phyloP scores from a whole-genome alignment of 495 filamentous ascomycete species.

The Poronia punctata region DNA sequence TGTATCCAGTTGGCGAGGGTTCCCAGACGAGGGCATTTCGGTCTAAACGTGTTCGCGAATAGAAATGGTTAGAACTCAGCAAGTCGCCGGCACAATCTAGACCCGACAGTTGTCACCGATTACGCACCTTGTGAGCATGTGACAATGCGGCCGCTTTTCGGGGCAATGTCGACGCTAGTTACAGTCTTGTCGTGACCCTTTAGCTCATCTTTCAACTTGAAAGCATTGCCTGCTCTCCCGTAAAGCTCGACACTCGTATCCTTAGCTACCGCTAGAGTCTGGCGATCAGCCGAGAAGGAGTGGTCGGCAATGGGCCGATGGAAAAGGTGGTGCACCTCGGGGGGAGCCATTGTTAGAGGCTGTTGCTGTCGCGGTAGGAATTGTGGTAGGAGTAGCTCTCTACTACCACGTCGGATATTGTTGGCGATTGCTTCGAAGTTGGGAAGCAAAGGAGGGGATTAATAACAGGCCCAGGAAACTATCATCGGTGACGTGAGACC shows the following conservation, averaged over 20 bases:
- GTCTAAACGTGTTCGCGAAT: slow-evolving; percentile 51
- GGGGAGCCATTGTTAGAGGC: slow-evolving; percentile 65
- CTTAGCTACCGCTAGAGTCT: slow-evolving; percentile 82
- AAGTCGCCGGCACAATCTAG: too few species aligned
- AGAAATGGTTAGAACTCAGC: slow-evolving; percentile 13
- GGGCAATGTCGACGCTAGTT: slow-evolving; percentile 92
- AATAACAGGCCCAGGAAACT: not conserved
- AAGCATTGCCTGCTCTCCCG: slow-evolving; percentile 61
- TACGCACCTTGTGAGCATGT: slow-evolving; percentile 85
- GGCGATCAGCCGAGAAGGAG: slow-evolving; percentile 88
- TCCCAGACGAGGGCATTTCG: slow-evolving; percentile 99
- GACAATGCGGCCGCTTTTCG: slow-evolving; percentile 82
- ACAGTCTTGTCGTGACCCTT: slow-evolving; percentile 95
- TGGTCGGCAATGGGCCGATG: slow-evolving; percentile 95
- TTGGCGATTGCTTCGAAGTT: not conserved
- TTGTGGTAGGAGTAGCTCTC: slow-evolving; percentile 97
- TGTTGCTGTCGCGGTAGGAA: not conserved
- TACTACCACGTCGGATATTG: slow-evolving; percentile 64
- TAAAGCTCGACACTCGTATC: slow-evolving; percentile 93
- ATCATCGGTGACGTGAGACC: slow-evolving; percentile 1
- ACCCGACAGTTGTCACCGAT: too few species aligned
- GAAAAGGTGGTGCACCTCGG: slow-evolving; percentile 94
- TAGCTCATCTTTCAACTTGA: slow-evolving; percentile 81
- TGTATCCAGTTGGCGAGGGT: slow-evolving; percentile 82
- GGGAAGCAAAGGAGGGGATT: slow-evolving; percentile 1